Base-by-base conservation (phyloP, 805 yeast species). In the Candida koratica region DNA sequence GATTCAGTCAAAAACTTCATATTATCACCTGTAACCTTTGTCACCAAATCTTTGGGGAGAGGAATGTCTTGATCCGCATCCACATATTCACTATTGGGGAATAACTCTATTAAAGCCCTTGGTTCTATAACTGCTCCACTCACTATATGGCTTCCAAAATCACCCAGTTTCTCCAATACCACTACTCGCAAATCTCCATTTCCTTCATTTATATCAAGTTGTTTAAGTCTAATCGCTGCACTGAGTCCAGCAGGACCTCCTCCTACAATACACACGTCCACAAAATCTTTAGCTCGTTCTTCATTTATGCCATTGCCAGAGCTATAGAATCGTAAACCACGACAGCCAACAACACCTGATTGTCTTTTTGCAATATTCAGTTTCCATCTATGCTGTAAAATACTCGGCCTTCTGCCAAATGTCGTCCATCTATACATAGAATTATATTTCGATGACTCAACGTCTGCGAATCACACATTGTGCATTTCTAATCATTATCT, bases 221-320 rank as follows among this genome's bases (percentile, higher is more conserved):
- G 96, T 58, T 93, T 93, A 39, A 87, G 67, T 47, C 75, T 73
- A 44, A 93, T 93, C 9, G 97, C 97, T 2, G 98, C 82, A 1
- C 96, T 89, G 34, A 93, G 66, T 3, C 98, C 98, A 1, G 97
- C 94, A 5, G 97, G 97, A 0, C 98, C 98, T 23, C 95, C 97
- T 28, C 98, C 98, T 2, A 93, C 95, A 34, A 93, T 87, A 51
- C 95, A 84, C 15, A 93, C 95, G 58, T 93, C 98, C 17, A 86
- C 96, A 20, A 77, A 75, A 53, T 93, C 98, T 10, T 71, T 75
- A 5, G 84, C 95, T 38, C 97, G 69, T 44, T 81, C 85, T 43
- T 77, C 81, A 1, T 65, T 64, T 11, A 81, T 17, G 9, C 18
- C 15, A 4, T 13, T 19, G 12, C 14, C 17, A 6, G 25, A 24